Evolutionary conservation across 2,329 filamentous ascomycete genomes (phyloP).

Genomic region (Claviceps humidiphila): DNA sequence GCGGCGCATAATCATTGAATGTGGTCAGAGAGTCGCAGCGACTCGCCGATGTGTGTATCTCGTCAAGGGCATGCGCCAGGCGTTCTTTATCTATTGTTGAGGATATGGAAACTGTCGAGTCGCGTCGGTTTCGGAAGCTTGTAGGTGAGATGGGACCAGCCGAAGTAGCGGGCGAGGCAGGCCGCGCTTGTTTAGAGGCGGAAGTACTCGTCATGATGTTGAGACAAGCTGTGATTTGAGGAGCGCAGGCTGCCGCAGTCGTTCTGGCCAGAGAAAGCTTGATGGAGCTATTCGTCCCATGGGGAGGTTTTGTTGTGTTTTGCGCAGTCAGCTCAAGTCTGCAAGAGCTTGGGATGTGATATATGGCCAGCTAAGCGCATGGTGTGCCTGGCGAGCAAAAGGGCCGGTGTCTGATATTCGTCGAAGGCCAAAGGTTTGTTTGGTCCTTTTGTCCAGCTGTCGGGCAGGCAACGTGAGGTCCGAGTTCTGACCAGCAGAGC

Average conservation of each 20-base stretch:
- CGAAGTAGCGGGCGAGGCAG: slow-evolving; percentile 14
- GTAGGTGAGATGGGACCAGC: slow-evolving; percentile 15
- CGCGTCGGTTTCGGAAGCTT: slow-evolving; percentile 22
- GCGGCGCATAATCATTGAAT: slow-evolving; percentile 81
- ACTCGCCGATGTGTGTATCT: slow-evolving; percentile 81
- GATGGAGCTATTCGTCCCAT: slow-evolving; percentile 1
- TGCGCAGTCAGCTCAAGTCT: slow-evolving; percentile 3
- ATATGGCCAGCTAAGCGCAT: slow-evolving; percentile 5
- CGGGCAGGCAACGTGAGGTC: background rate
- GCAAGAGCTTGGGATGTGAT: slow-evolving; percentile 1
- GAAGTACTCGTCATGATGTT: slow-evolving; percentile 18
- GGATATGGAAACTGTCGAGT: slow-evolving; percentile 28
- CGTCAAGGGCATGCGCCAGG: slow-evolving; percentile 64
- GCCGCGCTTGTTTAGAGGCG: slow-evolving; percentile 17
- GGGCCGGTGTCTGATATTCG: background rate
- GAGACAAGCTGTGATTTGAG: background rate
- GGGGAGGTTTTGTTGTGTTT: background rate
- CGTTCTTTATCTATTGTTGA: slow-evolving; percentile 52
- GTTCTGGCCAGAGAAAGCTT: background rate
- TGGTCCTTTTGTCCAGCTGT: background rate
- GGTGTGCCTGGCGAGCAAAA: slow-evolving; percentile 1
- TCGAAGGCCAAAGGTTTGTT: background rate
- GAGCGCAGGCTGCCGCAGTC: slow-evolving; percentile 6
- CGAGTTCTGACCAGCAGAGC: background rate
- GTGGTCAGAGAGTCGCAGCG: slow-evolving; percentile 75